Evolutionary conservation across 176 grass and related monocot species (phyloP), one percentile per base, ranked within the genome.

Genomic region (Pontederia crassipes): DNA sequence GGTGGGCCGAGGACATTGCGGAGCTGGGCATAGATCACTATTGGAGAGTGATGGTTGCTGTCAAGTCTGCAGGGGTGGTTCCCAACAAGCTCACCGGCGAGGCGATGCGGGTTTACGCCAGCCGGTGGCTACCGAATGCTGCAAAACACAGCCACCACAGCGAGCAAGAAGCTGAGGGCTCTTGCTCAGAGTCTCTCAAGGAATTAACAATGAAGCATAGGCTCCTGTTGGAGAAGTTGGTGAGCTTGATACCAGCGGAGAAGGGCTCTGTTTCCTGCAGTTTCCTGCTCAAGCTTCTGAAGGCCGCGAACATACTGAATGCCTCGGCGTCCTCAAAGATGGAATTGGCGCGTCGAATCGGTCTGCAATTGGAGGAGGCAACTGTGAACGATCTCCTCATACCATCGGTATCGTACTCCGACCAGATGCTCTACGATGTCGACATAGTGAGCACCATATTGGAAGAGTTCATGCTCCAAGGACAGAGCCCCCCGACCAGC

Each of bases 11-110:
- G n/a, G 94, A 93, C 78, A 12, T 89, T 11, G 69, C 79, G 1
- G 94, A 92, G 74, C 76, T 98, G 0, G 77, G 78, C 8, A 70
- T 98, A 18, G 94, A 93, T 62, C 82, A 85, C 15, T 98, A 89
- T 79, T 98, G 94, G 94, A 75, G 94, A 56, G 75, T 98, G 70
- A 98, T 93, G 81, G 79, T 92, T 29, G 88, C 88, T 8, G 88
- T 93, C 13, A 98, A 93, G 62, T 82, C 94, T 0, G 83, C 79
- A 0, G 94, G 94, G 3, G 46, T 52, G 46, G 94, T 98, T 8
- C 27, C 81, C n/a, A 78, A 80, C 48, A 83, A 76, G 80, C 78
- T 71, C 24, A 46, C 92, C 35, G 87, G 84, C 8, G 89, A 92
- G 52, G 94, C 94, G 46, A 80, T 98, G 58, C 77, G 73, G 68